These are phyloP conservation scores for Heliamphora pulchella DNA, from an alignment of 179 eudicot genomes.

Conservation along the genomic window DNA sequence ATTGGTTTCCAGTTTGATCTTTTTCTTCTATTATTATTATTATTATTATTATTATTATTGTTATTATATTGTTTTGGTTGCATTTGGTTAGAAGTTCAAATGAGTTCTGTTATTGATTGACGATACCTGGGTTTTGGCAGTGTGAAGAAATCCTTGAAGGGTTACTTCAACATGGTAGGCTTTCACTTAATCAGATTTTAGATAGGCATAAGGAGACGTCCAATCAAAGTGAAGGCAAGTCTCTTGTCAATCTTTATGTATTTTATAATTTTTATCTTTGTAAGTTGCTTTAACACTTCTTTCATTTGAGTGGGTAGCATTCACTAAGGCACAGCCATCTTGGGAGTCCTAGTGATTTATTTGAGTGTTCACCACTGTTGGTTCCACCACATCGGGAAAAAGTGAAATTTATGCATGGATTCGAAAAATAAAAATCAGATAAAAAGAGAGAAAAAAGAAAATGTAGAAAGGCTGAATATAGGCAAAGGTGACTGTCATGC, in stretches of 20 bases:
- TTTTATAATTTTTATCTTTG: neutral
- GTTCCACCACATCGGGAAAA: neutral
- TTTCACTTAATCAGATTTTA: slow-evolving; percentile 54
- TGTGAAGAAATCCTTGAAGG: slow-evolving; percentile 56
- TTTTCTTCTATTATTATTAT: slow-evolving; percentile 9
- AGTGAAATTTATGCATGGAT: neutral
- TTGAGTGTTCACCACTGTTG: neutral
- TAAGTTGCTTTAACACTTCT: neutral
- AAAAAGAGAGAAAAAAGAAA: neutral
- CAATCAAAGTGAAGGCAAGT: slow-evolving; percentile 39
- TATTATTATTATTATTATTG: too few species aligned
- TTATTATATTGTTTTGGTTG: neutral
- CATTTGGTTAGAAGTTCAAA: neutral
- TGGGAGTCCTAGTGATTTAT: neutral
- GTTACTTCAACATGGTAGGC: slow-evolving; percentile 88
- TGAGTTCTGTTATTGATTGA: neutral
- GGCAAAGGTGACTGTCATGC: neutral
- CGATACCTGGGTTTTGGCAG: slow-evolving; percentile 26
- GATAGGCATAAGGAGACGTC: slow-evolving; percentile 52
- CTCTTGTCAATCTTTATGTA: neutral
- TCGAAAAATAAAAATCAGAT: neutral
- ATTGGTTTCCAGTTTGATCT: neutral
- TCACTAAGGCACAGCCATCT: neutral
- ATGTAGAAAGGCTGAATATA: neutral
- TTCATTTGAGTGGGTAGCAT: neutral